A percentile compares a stretch with the other conserved stretches of the same genome.
phyloP scores from a whole-genome alignment of 1,284 basidiomycete species.

The Rhodotorula sp. region DNA sequence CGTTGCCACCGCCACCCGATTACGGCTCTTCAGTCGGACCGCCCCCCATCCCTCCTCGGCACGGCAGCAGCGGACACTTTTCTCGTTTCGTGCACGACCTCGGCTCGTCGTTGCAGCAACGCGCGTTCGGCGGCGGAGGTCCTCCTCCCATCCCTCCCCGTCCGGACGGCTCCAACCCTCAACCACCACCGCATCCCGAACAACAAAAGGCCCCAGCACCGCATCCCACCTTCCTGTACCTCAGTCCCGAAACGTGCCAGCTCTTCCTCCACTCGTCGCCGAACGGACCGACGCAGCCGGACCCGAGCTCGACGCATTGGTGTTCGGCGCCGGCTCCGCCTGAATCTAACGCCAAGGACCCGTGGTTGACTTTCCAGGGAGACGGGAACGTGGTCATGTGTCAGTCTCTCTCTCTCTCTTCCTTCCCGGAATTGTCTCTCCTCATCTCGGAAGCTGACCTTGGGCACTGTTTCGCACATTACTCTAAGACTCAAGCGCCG shows the following conservation, averaged over 20 bases:
- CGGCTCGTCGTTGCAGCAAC: slow-evolving; percentile 17
- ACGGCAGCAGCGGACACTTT: slow-evolving; percentile 22
- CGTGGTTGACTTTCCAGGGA: slow-evolving; percentile 33
- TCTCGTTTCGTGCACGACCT: slow-evolving; percentile 32
- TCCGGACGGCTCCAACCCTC: slow-evolving; percentile 1
- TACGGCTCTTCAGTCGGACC: background rate
- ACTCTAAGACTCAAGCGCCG: slow-evolving; percentile 13
- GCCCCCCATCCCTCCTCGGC: slow-evolving; percentile 7
- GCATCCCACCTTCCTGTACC: slow-evolving; percentile 37
- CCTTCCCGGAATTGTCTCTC: background rate
- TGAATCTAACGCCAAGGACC: background rate
- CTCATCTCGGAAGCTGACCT: background rate
- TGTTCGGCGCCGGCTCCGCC: slow-evolving; percentile 19
- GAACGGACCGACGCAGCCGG: slow-evolving; percentile 28
- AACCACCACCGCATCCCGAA: background rate
- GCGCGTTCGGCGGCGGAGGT: slow-evolving; percentile 5
- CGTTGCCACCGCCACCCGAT: background rate
- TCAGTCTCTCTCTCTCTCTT: background rate
- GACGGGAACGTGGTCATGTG: slow-evolving; percentile 43
- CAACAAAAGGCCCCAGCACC: background rate
- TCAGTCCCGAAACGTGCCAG: slow-evolving; percentile 40
- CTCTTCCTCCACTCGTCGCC: slow-evolving; percentile 43
- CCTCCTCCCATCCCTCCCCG: slow-evolving; percentile 33
- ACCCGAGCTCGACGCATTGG: slow-evolving; percentile 36
- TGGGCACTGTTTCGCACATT: background rate